A percentile compares a stretch with the other conserved stretches of the same genome.
Evolutionary conservation across 2,329 filamentous ascomycete species (phyloP).

Genomic region (Immersiporthe knoxdaviesiana): DNA sequence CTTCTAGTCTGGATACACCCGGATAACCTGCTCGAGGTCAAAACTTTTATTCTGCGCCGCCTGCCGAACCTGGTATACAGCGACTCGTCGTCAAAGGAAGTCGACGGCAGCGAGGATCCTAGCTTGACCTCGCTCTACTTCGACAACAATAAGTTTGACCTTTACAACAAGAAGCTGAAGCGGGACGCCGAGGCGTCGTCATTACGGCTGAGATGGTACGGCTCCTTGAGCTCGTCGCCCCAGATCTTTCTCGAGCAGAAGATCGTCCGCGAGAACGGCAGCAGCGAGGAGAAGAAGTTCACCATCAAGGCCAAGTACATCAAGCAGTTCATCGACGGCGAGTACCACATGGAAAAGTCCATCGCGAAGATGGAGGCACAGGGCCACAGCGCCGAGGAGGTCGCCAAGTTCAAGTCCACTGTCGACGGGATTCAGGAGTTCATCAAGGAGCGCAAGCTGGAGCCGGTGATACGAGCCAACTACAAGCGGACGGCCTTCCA

Average conservation of each 20-base stretch:
- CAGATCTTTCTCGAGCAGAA: constrained; percentile 91
- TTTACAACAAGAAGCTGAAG: constrained; percentile 86
- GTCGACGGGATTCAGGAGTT: constrained; percentile 80
- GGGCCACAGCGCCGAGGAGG: constrained; percentile 66
- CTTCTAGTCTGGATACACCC: constrained; percentile 84
- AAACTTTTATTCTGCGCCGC: constrained; percentile 89
- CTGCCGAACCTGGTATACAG: constrained; percentile 93
- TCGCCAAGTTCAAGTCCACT: constrained; percentile 70
- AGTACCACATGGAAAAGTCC: constrained; percentile 91
- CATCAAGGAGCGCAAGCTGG: constrained; percentile 74
- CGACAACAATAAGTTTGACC: constrained; percentile 81
- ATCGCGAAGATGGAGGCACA: constrained; percentile 84
- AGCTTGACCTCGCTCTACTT: constrained; percentile 96
- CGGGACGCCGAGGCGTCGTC: constrained; percentile 77
- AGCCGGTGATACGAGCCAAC: constrained; percentile 87
- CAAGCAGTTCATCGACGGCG: constrained; percentile 79
- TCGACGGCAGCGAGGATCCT: constrained; percentile 81
- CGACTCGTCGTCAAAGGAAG: constrained; percentile 79
- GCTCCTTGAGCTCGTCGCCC: constrained; percentile 75
- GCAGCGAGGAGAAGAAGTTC: constrained; percentile 78
- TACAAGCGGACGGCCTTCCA: constrained; percentile 96
- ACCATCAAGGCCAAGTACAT: constrained; percentile 94
- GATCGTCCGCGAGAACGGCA: constrained; percentile 74
- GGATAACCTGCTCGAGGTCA: constrained; percentile 95
- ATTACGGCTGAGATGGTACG: constrained; percentile 88